Evolutionary conservation across 2,329 filamentous ascomycete genomes (phyloP), one percentile per base, ranked within the genome.

Genomic region (Atkinsonella texensis): DNA sequence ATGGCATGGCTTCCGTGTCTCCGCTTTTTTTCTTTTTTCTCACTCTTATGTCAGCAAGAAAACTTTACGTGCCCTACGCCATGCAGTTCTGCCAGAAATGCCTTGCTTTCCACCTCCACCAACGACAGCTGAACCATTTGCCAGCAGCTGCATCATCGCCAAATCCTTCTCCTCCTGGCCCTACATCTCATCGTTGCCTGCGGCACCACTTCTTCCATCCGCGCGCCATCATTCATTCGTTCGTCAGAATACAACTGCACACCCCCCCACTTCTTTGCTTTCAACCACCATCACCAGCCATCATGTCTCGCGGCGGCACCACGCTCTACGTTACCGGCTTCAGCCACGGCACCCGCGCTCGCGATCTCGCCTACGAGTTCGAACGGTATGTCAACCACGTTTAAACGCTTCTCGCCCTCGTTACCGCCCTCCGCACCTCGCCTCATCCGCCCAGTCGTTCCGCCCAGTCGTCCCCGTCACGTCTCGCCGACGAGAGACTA

Each of bases 311-410:
- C 68, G 83, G 87, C 70, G 85, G 89, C 63, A 94, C 87, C 55
- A 97, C 91, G 53, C 87, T 97, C 62, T 97, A 97, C 77, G 91
- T 97, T 72, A 95, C 90, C 67, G 93, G 93, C 80, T 98, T 98
- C 74, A 94, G 91, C 81, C 89, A 95, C 74, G 89, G 91, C 72
- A 96, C 91, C 71, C 89, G 93, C 78, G 89, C 93, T 71, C 89
- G 93, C 83, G 90, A 98, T 79, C 87, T 97, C 71, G 89, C 91
- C 77, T 96, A 95, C 87, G 91, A 97, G 80, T 97, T 97, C 87
- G 91, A 97, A 90, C 89, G 91, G 89, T 96, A 95, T 83, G 90
- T 95, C 79, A 77, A 71, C 75, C 73, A 74, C 67, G 68, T 58
- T 60, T 62, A 50, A 38, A 61, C 65, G 65, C 60, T 63, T 62